Evolutionary conservation across 2,329 filamentous ascomycete genomes (phyloP).

Genomic region (Berkeleyomyces basicola): DNA sequence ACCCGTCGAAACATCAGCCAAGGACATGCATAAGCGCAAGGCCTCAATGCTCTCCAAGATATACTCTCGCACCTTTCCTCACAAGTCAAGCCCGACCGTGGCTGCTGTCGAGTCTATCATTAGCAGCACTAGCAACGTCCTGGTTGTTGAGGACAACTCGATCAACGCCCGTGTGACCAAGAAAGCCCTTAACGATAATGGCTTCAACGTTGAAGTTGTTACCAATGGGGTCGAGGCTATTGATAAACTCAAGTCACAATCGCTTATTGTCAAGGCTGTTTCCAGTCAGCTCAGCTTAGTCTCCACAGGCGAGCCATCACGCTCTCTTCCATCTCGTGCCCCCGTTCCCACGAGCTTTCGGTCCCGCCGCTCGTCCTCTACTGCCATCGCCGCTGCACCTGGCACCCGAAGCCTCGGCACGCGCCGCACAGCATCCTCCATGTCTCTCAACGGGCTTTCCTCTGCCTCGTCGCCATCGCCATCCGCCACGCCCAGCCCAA

Average conservation of each 20-base stretch:
- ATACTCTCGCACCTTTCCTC: neutral
- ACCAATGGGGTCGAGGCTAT: conserved; percentile 41
- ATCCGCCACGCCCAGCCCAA: neutral
- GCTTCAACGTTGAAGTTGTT: conserved; percentile 35
- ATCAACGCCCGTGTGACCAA: conserved; percentile 42
- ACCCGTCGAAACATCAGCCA: neutral
- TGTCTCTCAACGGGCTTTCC: neutral
- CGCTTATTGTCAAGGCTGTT: neutral
- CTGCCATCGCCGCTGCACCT: conserved; percentile 8
- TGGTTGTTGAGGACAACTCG: conserved; percentile 44
- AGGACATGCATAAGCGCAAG: neutral
- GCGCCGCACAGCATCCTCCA: neutral
- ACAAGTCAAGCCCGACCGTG: neutral
- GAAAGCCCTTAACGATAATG: conserved; percentile 32
- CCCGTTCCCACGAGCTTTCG: conserved; percentile 4
- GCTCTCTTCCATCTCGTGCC: neutral
- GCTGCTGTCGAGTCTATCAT: conserved; percentile 2
- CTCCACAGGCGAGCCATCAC: neutral
- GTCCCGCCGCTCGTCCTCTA: conserved; percentile 8
- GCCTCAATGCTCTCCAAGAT: neutral
- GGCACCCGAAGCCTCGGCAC: neutral
- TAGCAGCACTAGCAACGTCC: conserved; percentile 23
- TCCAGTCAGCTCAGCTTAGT: neutral
- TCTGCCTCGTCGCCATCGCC: neutral
- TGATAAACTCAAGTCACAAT: conserved; percentile 24